Conservation (phyloP, 768 basidiomycete species). For the Lactifluus volemus region DNA sequence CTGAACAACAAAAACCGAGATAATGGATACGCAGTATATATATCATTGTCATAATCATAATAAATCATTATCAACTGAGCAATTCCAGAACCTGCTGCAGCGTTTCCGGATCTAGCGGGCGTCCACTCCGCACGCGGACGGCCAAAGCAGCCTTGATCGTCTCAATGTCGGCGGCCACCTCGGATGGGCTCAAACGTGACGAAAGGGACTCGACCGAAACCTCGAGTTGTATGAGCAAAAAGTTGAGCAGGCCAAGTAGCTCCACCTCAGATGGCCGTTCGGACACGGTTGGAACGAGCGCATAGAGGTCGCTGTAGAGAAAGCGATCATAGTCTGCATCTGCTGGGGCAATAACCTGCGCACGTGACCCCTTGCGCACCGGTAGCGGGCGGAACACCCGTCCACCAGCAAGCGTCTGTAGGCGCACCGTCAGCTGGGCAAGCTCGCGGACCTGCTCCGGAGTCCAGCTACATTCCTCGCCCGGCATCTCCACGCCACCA, state of each 20-base stretch:
- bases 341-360: conserved; percentile 20
- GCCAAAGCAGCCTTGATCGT: conserved; percentile 6
- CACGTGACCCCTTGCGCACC: conserved; percentile 16
- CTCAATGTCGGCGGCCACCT: background rate
- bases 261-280: conserved; percentile 67
- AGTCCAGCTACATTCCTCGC: conserved; percentile 32
- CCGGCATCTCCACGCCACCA: background rate
- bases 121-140: conserved; percentile 1
- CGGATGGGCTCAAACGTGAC: conserved; percentile 3
- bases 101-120: conserved; percentile 9
- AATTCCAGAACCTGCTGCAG: conserved; percentile 14
- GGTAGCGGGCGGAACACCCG: conserved; percentile 17
- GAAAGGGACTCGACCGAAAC: conserved; percentile 38
- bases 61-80: background rate
- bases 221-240: conserved; percentile 64
- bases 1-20: background rate
- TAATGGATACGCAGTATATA: background rate
- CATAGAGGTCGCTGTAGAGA: conserved; percentile 35
- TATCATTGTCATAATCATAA: background rate
- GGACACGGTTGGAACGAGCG: conserved; percentile 59
- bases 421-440: conserved; percentile 61
- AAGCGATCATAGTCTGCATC: conserved; percentile 4
- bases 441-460: conserved; percentile 70
- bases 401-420: conserved; percentile 64
- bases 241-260: conserved; percentile 67